Evolutionary conservation across 805 yeast genomes (phyloP).

Genomic region (Phaffomyces opuntiae): DNA sequence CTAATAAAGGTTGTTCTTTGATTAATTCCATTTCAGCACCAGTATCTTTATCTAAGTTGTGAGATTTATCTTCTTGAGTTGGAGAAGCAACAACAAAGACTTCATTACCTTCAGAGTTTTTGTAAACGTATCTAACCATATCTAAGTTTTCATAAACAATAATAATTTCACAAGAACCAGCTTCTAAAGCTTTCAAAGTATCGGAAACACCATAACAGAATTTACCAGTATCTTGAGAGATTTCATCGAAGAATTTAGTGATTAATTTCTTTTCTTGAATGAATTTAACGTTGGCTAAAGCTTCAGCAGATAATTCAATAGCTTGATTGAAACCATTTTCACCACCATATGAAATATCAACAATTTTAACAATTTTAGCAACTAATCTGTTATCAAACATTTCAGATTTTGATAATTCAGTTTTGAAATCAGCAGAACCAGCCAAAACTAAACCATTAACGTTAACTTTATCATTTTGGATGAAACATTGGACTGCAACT

Average conservation of each 20-base stretch:
- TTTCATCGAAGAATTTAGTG: conserved; percentile 90
- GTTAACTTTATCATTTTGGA: conserved; percentile 88
- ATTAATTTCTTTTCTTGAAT: conserved; percentile 97
- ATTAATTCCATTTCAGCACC: conserved; percentile 90
- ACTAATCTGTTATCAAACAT: conserved; percentile 86
- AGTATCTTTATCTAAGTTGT: conserved; percentile 71
- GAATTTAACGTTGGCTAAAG: conserved; percentile 93
- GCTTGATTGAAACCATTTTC: conserved; percentile 99
- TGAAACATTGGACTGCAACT: conserved; percentile 95
- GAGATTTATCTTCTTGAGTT: conserved; percentile 64
- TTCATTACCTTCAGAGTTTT: conserved; percentile 75
- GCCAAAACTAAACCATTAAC: conserved; percentile 94
- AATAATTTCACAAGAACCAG: conserved; percentile 90
- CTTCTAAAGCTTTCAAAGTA: conserved; percentile 90
- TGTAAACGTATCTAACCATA: conserved; percentile 73
- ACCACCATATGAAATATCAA: conserved; percentile 98
- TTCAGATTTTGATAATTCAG: conserved; percentile 87
- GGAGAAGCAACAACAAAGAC: conserved; percentile 69
- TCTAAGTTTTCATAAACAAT: conserved; percentile 92
- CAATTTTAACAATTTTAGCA: conserved; percentile 82
- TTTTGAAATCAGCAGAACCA: conserved; percentile 98
- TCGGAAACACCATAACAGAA: conserved; percentile 97
- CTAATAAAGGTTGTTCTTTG: conserved; percentile 79
- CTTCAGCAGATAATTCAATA: conserved; percentile 94
- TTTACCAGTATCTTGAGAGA: conserved; percentile 94